These are phyloP conservation scores for Malania oleifera DNA, from an alignment of 164 flowering plant species.

Conservation along the genomic window DNA sequence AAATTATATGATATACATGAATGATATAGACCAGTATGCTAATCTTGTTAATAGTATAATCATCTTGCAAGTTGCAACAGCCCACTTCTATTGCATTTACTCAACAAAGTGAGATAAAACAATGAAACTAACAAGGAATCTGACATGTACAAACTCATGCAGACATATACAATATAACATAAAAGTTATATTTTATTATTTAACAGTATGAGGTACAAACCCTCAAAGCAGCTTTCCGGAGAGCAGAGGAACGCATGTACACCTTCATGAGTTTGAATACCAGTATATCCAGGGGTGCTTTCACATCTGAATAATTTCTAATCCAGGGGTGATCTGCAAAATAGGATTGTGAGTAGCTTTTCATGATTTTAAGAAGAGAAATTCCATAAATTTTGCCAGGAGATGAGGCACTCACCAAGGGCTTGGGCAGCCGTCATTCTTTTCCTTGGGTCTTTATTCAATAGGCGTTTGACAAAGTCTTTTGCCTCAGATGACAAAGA, in stretches of 20 bases:
- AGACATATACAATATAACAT: background rate
- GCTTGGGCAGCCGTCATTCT: constrained; percentile 67
- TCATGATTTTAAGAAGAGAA: background rate
- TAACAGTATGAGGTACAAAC: constrained; percentile 19
- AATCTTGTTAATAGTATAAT: no score
- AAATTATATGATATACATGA: no score
- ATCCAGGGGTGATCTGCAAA: constrained; percentile 64
- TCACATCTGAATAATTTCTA: constrained; percentile 27
- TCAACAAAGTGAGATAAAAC: background rate
- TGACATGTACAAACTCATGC: background rate
- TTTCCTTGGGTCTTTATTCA: constrained; percentile 62
- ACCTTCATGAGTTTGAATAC: constrained; percentile 47
- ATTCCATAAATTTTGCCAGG: background rate
- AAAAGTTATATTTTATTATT: background rate
- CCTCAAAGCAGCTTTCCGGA: constrained; percentile 56
- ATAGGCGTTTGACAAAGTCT: constrained; percentile 57
- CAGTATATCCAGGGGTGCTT: constrained; percentile 43
- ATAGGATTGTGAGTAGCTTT: background rate
- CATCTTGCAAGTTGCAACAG: no score
- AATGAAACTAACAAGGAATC: no score
- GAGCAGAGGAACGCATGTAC: constrained; percentile 56
- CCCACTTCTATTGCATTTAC: no score
- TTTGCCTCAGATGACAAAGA: constrained; percentile 51
- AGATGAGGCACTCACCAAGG: constrained; percentile 32
- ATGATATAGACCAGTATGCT: no score